Percentiles rank a stretch among this genome's conserved stretches.
These are phyloP conservation scores for Penicillium psychrosexuale DNA, from an alignment of 2,329 filamentous ascomycete genomes.

Conservation along the genomic window DNA sequence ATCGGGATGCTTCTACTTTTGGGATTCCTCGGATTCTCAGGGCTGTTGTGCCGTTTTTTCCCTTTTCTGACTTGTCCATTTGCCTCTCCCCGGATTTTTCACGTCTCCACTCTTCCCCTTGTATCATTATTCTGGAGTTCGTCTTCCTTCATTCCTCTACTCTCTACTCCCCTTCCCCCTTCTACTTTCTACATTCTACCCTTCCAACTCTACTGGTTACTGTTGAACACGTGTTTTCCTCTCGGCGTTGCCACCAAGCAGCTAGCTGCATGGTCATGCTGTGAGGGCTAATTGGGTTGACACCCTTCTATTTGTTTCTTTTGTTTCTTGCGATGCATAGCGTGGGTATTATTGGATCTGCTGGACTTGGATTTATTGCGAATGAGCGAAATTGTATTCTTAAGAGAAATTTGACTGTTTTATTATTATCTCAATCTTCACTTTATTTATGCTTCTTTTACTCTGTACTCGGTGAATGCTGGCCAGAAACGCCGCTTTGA, in stretches of 20 bases:
- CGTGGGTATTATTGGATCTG: constrained; percentile 26
- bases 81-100: constrained; percentile 12
- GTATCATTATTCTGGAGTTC: constrained; percentile 23
- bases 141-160: not conserved
- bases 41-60: not conserved
- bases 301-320: constrained; percentile 3
- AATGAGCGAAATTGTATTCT: constrained; percentile 21
- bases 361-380: constrained; percentile 8
- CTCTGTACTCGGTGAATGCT: too few relatives aligned
- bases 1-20: not conserved
- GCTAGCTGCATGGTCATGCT: constrained; percentile 15
- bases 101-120: constrained; percentile 12
- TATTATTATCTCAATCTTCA: not conserved
- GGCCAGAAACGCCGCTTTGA: too few relatives aligned
- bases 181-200: not conserved
- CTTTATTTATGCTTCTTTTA: not conserved
- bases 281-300: not conserved
- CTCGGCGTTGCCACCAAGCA: constrained; percentile 9
- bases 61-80: not conserved
- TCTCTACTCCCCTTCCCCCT: not conserved
- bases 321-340: constrained; percentile 28
- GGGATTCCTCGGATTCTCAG: not conserved
- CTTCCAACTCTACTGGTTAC: constrained; percentile 5
- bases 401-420: constrained; percentile 1
- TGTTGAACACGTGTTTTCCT: not conserved